Evolutionary conservation across 2,329 filamentous ascomycete genomes (phyloP).

Genomic region (Didymella segeticola): DNA sequence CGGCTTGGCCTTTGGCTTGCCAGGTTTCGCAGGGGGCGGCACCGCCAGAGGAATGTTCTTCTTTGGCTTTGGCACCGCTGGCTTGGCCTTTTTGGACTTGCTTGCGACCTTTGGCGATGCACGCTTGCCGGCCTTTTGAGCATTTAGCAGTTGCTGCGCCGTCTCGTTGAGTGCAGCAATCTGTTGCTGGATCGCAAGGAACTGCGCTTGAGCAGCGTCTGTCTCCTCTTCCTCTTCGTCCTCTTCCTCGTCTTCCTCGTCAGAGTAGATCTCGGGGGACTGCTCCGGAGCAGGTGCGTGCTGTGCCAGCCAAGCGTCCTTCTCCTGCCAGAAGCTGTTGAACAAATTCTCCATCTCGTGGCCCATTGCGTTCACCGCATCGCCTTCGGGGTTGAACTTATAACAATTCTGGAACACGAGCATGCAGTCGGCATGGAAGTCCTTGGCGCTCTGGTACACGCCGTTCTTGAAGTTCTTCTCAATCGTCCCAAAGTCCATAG

Average conservation of each 20-base stretch:
- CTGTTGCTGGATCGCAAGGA: conserved; percentile 64
- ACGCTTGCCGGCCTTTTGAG: conserved; percentile 57
- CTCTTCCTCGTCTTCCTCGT: conserved; percentile 72
- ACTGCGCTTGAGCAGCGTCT: conserved; percentile 52
- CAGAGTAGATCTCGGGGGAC: conserved; percentile 61
- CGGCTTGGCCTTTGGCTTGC: conserved; percentile 56
- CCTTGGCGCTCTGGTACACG: conserved; percentile 80
- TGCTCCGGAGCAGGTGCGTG: conserved; percentile 72
- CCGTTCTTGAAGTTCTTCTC: conserved; percentile 76
- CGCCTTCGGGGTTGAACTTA: conserved; percentile 85
- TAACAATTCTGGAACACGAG: conserved; percentile 90
- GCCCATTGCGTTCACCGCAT: conserved; percentile 75
- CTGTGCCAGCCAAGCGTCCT: conserved; percentile 79
- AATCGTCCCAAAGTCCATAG: conserved; percentile 93
- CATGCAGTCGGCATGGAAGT: conserved; percentile 83
- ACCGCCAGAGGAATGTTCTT: conserved; percentile 37
- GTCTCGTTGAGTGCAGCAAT: conserved; percentile 72
- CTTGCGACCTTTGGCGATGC: conserved; percentile 56
- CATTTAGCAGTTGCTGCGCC: conserved; percentile 60
- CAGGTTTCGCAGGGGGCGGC: conserved; percentile 38
- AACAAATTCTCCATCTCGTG: conserved; percentile 78
- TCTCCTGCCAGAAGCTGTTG: conserved; percentile 75
- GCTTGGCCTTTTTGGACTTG: conserved; percentile 56
- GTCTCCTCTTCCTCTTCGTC: conserved; percentile 68
- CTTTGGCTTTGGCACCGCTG: conserved; percentile 32